Percentiles rank a stretch among this genome's conserved stretches.
These are phyloP conservation scores for Xylaria grammica DNA, from an alignment of 495 filamentous ascomycete genomes.

Conservation along the genomic window DNA sequence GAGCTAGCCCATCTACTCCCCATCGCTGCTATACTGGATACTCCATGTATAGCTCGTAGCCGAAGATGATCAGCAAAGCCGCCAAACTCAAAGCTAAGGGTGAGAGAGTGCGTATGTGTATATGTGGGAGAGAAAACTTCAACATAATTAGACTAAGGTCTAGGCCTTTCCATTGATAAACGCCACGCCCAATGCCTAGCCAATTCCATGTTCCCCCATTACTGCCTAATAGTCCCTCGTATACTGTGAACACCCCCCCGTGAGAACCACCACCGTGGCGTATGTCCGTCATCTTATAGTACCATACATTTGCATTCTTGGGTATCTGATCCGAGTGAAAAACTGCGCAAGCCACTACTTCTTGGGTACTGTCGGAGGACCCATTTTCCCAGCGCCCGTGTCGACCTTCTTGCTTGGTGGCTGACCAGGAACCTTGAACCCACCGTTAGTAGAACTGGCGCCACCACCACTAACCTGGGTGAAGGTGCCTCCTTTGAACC, in stretches of 20 bases:
- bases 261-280: background rate
- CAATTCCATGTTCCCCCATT: conserved; percentile 4
- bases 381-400: conserved; percentile 56
- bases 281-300: background rate
- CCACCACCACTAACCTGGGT: conserved; percentile 78
- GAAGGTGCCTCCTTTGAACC: conserved; percentile 95
- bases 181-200: conserved; percentile 15
- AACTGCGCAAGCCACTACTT: conserved; percentile 25
- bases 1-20: no score
- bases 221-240: conserved; percentile 8
- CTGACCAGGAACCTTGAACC: conserved; percentile 63
- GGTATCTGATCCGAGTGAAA: background rate
- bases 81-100: no score
- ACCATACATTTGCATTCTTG: background rate
- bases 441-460: conserved; percentile 36
- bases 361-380: conserved; percentile 38
- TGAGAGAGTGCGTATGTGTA: no score
- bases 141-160: conserved; percentile 9
- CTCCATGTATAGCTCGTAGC: background rate
- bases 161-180: conserved; percentile 14
- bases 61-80: no score
- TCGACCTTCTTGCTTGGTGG: conserved; percentile 67
- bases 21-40: background rate
- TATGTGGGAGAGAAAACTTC: no score
- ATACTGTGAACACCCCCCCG: background rate